phyloP scores from a whole-genome alignment of 1,284 basidiomycete genomes.

The Microbotryum saponariae region DNA sequence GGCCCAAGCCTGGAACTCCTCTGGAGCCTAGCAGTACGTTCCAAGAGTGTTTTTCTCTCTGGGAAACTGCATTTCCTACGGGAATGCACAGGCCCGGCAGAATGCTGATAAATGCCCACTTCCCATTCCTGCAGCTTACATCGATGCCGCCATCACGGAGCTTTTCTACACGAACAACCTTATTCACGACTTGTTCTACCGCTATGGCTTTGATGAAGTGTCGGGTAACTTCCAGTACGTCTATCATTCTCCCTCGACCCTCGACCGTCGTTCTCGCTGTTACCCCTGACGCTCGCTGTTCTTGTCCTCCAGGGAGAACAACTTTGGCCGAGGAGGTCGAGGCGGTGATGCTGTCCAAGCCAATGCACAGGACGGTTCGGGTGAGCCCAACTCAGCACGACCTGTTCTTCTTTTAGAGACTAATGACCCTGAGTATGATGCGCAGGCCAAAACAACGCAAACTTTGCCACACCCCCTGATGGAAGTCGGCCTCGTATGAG shows the following conservation, averaged over 20 bases:
- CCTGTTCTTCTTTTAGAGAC: conserved; percentile 9
- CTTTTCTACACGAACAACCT: conserved; percentile 85
- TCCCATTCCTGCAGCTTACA: conserved; percentile 52
- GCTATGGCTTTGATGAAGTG: conserved; percentile 78
- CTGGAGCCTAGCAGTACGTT: conserved; percentile 36
- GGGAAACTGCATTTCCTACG: too few relatives aligned
- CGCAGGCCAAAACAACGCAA: conserved; percentile 40
- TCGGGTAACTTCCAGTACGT: conserved; percentile 77
- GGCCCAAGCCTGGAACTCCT: conserved; percentile 40
- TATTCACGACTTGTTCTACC: conserved; percentile 48
- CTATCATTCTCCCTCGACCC: too few relatives aligned
- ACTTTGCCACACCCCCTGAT: conserved; percentile 49
- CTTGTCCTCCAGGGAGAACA: conserved; percentile 53
- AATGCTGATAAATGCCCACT: neutral
- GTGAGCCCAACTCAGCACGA: conserved; percentile 45
- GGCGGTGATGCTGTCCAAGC: conserved; percentile 86
- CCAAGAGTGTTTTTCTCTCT: too few relatives aligned
- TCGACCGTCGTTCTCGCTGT: too few relatives aligned
- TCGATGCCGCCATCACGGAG: conserved; percentile 78
- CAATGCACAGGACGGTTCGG: conserved; percentile 88
- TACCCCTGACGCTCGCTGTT: too few relatives aligned
- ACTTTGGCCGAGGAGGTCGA: conserved; percentile 79
- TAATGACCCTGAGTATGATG: too few relatives aligned
- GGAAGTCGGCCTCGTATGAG: conserved; percentile 72
- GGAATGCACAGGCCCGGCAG: too few relatives aligned